These are phyloP conservation scores for Mortierella polycephala DNA, from an alignment of 371 early-diverging fungal genomes.

Conservation along the genomic window DNA sequence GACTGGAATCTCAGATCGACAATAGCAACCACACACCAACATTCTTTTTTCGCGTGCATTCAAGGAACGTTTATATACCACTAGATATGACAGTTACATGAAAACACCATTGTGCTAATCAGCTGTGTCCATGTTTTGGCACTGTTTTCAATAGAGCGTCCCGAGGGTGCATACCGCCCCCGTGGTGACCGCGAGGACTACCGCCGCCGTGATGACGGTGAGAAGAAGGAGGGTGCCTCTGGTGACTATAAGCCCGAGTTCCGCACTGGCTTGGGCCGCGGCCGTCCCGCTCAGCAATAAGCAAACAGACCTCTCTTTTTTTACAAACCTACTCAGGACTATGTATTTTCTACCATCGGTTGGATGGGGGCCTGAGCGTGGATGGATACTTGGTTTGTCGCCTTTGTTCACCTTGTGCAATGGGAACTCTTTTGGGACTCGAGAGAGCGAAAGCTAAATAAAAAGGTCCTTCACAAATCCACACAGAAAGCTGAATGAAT, in stretches of 20 bases:
- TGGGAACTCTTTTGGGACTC: not conserved
- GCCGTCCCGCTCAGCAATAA: conserved; percentile 50
- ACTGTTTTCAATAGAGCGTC: conserved; percentile 17
- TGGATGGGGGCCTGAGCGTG: conserved; percentile 19
- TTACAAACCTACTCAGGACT: not conserved
- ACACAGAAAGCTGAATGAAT: not conserved
- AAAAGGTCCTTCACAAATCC: conserved; percentile 19
- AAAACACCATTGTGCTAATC: not conserved
- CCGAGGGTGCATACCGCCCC: conserved; percentile 65
- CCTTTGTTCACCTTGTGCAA: conserved; percentile 1
- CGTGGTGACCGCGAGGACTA: conserved; percentile 82
- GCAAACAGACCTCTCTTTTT: not conserved
- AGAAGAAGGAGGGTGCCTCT: conserved; percentile 85
- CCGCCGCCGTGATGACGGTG: conserved; percentile 78
- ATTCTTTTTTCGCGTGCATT: too few relatives aligned
- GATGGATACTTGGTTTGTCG: conserved; percentile 9
- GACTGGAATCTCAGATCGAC: too few relatives aligned
- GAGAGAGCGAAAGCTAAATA: conserved; percentile 1
- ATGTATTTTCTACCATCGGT: not conserved
- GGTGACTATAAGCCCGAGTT: conserved; percentile 96
- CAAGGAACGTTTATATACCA: too few relatives aligned
- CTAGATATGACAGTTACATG: too few relatives aligned
- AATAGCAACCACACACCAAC: too few relatives aligned
- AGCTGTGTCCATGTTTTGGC: not conserved
- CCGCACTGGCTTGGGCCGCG: conserved; percentile 81